A percentile compares a stretch with the other conserved stretches of the same genome.
Evolutionary conservation across 139 green algal genomes (phyloP).

Genomic region (Diplosphaera chodatii): DNA sequence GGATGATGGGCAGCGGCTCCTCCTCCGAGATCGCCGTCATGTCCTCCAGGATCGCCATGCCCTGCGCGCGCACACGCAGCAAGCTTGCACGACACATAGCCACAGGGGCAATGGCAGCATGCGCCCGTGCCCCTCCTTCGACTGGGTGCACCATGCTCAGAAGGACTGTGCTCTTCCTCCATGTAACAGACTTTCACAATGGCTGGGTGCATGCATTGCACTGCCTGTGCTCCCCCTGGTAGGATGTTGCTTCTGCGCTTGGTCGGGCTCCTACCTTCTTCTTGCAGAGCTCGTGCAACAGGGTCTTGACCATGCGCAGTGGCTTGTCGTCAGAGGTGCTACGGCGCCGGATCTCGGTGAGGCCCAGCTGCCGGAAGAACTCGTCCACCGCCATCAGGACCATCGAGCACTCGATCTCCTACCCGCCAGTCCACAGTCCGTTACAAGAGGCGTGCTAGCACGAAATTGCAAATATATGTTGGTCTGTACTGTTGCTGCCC

Average conservation of each 20-base stretch:
- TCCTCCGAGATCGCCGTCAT: conserved; percentile 36
- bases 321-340: conserved; percentile 84
- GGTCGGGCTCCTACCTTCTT: no score
- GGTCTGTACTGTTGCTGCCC: no score
- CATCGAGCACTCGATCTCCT: conserved; percentile 64
- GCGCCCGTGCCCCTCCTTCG: no score
- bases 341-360: conserved; percentile 80
- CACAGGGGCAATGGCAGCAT: not conserved
- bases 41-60: conserved; percentile 50
- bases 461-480: no score
- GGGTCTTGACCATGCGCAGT: conserved; percentile 94
- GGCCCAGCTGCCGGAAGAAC: conserved; percentile 81
- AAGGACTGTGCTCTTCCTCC: no score
- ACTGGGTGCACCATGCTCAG: no score
- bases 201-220: no score
- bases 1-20: conserved; percentile 70
- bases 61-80: conserved; percentile 24
- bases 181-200: no score
- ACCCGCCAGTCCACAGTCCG: not conserved
- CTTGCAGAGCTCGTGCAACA: conserved; percentile 90
- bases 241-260: no score
- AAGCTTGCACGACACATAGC: no score
- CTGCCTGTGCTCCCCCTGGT: no score
- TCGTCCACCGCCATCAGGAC: conserved; percentile 81
- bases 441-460: no score